A percentile compares a stretch with the other conserved stretches of the same genome.
These are phyloP conservation scores for Cornus kousa DNA, from an alignment of 148 eudicot genomes.

Conservation along the genomic window DNA sequence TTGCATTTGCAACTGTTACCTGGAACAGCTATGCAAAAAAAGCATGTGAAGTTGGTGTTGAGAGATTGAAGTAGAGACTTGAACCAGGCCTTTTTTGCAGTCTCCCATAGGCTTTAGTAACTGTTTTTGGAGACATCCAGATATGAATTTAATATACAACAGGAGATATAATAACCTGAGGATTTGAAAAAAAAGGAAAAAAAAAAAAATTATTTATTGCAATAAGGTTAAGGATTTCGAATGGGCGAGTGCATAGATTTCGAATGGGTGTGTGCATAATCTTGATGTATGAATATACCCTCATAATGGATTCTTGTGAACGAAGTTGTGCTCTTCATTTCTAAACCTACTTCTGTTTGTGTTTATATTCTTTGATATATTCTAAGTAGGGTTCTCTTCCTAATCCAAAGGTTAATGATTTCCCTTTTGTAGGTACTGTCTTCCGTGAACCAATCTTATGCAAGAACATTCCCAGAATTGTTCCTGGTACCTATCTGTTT, in stretches of 20 bases:
- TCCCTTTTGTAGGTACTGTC: slow-evolving; percentile 49
- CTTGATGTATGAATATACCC: not conserved
- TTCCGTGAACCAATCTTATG: slow-evolving; percentile 78
- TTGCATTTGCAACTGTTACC: not conserved
- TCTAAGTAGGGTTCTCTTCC: not conserved
- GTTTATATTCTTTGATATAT: too few relatives aligned
- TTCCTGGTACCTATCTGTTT: slow-evolving; percentile 44
- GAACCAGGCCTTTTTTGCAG: not conserved
- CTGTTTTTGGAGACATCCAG: not conserved
- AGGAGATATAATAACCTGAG: not conserved
- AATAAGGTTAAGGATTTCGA: not conserved
- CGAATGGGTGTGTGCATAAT: too few relatives aligned
- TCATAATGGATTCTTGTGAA: not conserved
- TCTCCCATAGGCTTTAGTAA: not conserved
- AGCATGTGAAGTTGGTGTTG: not conserved
- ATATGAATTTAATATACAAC: not conserved
- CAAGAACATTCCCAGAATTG: slow-evolving; percentile 65
- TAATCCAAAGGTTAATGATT: not conserved
- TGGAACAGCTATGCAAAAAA: not conserved
- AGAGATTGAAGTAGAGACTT: not conserved
- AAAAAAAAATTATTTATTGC: not conserved
- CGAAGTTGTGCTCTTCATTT: not conserved
- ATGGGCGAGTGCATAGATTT: not conserved
- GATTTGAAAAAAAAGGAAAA: not conserved
- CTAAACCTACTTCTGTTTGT: slow-evolving; percentile 4